phyloP scores from a whole-genome alignment of 2,329 filamentous ascomycete species.

The Fusarium sacchari region DNA sequence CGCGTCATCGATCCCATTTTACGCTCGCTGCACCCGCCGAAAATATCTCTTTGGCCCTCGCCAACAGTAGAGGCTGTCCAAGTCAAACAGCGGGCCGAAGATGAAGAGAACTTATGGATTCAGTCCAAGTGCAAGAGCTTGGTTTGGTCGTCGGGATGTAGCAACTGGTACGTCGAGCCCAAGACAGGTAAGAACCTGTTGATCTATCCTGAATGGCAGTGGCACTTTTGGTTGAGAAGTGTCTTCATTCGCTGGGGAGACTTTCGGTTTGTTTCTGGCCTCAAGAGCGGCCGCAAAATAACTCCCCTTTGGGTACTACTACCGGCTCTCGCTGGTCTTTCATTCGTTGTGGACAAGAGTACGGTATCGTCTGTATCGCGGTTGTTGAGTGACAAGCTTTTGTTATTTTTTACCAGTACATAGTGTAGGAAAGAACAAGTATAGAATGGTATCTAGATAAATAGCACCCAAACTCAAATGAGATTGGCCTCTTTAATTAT shows the following conservation, averaged over 20 bases:
- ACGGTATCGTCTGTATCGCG: accelerated
- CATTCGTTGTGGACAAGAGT: neutral
- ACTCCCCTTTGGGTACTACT: neutral
- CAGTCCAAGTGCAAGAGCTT: neutral
- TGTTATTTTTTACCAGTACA: neutral
- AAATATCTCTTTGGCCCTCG: neutral
- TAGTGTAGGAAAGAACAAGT: no score
- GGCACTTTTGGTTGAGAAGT: neutral
- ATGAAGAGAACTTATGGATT: neutral
- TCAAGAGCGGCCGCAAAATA: neutral
- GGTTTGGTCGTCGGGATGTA: neutral
- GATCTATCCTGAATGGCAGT: neutral
- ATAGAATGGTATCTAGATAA: neutral
- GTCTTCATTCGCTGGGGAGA: neutral
- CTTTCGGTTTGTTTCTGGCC: neutral
- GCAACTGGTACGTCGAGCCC: neutral
- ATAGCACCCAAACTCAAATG: neutral
- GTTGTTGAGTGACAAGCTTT: neutral
- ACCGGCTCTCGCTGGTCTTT: neutral
- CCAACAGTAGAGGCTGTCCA: neutral
- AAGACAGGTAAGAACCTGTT: neutral
- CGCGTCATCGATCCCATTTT: neutral
- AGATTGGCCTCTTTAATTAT: accelerated
- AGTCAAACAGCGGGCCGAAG: neutral
- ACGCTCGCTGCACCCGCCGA: neutral